Evolutionary conservation across 495 filamentous ascomycete genomes (phyloP).

Genomic region (Baudoinia panamericana): DNA sequence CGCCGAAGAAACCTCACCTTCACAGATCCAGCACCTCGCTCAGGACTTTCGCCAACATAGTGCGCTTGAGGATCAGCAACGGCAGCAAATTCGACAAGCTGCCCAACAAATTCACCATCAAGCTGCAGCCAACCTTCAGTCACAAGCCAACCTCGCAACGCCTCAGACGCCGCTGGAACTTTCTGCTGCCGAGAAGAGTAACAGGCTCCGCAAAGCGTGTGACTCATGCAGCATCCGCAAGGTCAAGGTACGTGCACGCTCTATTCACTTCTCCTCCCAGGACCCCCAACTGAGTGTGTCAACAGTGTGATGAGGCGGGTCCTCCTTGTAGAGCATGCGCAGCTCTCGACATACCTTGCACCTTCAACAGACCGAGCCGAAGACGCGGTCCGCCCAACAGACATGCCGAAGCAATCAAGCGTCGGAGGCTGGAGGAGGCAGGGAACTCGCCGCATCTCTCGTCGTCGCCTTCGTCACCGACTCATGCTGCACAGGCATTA

Average conservation of each 20-base stretch:
- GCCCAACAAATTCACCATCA: conserved; percentile 9
- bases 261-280: too few relatives aligned
- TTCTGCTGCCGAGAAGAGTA: conserved; percentile 24
- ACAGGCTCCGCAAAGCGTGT: conserved; percentile 63
- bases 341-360: conserved; percentile 70
- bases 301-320: conserved; percentile 65
- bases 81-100: conserved; percentile 7
- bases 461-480: conserved; percentile 36
- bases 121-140: neutral
- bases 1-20: neutral
- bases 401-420: conserved; percentile 72
- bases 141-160: neutral
- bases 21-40: conserved; percentile 10
- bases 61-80: conserved; percentile 11
- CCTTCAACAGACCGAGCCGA: conserved; percentile 63
- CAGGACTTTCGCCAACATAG: conserved; percentile 10
- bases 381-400: conserved; percentile 75
- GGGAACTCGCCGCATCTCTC: conserved; percentile 21
- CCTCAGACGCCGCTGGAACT: neutral
- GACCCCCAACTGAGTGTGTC: too few relatives aligned
- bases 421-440: conserved; percentile 39
- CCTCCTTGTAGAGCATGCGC: conserved; percentile 71
- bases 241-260: conserved; percentile 59
- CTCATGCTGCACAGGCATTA: conserved; percentile 35
- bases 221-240: conserved; percentile 77